Conservation (phyloP, 192 early-diverging fungal species). For the Pilaira anomala region DNA sequence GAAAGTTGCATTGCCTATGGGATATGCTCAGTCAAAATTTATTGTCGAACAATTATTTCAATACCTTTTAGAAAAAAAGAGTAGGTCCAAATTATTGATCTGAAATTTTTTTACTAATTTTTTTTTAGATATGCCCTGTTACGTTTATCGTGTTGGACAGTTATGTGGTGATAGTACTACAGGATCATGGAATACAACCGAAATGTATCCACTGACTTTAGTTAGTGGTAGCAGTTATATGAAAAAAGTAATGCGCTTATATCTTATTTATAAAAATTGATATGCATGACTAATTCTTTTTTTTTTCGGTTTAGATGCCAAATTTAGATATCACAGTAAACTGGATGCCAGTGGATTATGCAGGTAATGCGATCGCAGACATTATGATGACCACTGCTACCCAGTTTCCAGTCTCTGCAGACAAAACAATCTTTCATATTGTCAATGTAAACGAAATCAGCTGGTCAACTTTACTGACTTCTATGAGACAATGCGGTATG, state of each 20-base stretch:
- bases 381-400: constrained; percentile 17
- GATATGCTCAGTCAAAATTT: constrained; percentile 35
- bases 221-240: constrained; percentile 17
- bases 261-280: background rate
- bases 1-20: constrained; percentile 27
- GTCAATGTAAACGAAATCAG: constrained; percentile 20
- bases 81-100: no score
- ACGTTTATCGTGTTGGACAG: constrained; percentile 34
- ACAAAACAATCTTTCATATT: constrained; percentile 21
- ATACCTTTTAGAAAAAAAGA: constrained; percentile 22
- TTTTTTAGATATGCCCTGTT: constrained; percentile 5
- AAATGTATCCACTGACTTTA: constrained; percentile 25
- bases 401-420: background rate
- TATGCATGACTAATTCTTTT: background rate
- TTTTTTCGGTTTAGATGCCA: constrained; percentile 31
- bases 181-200: constrained; percentile 33
- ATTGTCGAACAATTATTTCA: constrained; percentile 27
- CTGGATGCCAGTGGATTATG: constrained; percentile 33
- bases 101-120: no score
- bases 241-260: constrained; percentile 23
- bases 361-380: constrained; percentile 18
- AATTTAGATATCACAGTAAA: constrained; percentile 9
- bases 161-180: constrained; percentile 24
- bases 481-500: constrained; percentile 15
- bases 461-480: constrained; percentile 21